A percentile compares a stretch with the other conserved stretches of the same genome.
Conservation (phyloP, 192 early-diverging fungal genomes). For the Coemansia sp. region DNA sequence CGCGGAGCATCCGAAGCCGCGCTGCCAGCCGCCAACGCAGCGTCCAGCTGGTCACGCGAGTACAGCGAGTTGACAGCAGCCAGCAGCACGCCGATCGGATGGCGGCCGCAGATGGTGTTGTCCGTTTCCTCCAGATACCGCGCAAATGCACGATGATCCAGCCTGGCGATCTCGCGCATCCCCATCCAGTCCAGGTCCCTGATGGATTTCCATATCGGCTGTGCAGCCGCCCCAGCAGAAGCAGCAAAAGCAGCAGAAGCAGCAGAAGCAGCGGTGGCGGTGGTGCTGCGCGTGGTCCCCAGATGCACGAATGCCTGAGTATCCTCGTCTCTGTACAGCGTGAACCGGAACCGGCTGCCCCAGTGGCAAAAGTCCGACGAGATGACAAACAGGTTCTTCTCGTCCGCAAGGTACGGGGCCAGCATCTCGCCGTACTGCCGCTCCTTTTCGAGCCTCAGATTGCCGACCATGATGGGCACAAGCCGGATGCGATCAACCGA, state of each 20-base stretch:
- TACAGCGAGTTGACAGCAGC: slow-evolving; percentile 58
- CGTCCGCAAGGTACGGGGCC: slow-evolving; percentile 69
- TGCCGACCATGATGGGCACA: slow-evolving; percentile 90
- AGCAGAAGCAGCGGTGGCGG: no score
- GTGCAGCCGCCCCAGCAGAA: background rate
- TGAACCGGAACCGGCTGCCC: slow-evolving; percentile 87
- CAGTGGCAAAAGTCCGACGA: slow-evolving; percentile 99
- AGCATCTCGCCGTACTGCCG: slow-evolving; percentile 70
- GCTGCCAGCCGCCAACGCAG: background rate
- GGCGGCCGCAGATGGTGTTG: slow-evolving; percentile 96
- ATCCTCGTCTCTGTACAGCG: slow-evolving; percentile 56
- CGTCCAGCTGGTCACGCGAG: slow-evolving; percentile 6
- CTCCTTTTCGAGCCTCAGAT: slow-evolving; percentile 63
- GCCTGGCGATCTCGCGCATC: slow-evolving; percentile 72
- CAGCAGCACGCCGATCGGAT: slow-evolving; percentile 85
- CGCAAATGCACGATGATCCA: slow-evolving; percentile 63
- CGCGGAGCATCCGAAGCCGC: slow-evolving; percentile 17
- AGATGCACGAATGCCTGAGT: slow-evolving; percentile 2
- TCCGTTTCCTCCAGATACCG: slow-evolving; percentile 73
- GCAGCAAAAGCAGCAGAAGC: no score
- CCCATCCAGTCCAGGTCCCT: slow-evolving; percentile 75
- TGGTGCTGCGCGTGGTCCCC: slow-evolving; percentile 7
- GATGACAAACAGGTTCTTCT: slow-evolving; percentile 83
- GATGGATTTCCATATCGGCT: slow-evolving; percentile 80
- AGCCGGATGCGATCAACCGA: slow-evolving; percentile 64